Evolutionary conservation across 352 stramenopile species (phyloP).

Genomic region (Pythium dissimile): DNA sequence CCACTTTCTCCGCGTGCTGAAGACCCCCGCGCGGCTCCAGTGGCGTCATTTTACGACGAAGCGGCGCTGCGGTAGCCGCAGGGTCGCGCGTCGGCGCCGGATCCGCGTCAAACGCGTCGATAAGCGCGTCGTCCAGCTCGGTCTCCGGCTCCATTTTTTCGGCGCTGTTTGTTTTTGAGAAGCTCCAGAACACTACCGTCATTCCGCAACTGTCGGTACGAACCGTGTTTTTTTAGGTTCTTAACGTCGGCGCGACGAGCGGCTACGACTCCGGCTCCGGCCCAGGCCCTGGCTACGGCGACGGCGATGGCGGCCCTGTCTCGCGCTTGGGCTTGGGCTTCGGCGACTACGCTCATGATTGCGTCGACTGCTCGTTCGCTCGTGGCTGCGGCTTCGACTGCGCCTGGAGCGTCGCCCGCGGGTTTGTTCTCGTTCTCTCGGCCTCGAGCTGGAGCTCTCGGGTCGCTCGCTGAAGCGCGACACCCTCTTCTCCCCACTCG

Average conservation of each 20-base stretch:
- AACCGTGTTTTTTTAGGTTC: not conserved
- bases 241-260: conserved; percentile 16
- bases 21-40: not conserved
- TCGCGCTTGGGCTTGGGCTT: conserved; percentile 8
- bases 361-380: not conserved
- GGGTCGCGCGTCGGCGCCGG: not conserved
- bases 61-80: not conserved
- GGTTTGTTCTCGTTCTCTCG: not conserved
- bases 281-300: too few species aligned
- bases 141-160: conserved; percentile 28
- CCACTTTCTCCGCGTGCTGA: not conserved
- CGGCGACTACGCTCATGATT: not conserved
- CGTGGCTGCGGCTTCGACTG: conserved; percentile 17
- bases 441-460: not conserved
- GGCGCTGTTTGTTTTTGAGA: not conserved
- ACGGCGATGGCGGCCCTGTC: not conserved
- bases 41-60: not conserved
- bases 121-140: conserved; percentile 46
- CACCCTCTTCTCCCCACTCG: not conserved
- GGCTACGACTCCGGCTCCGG: conserved; percentile 13
- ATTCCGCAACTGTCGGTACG: not conserved
- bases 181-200: not conserved
- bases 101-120: conserved; percentile 61
- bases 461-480: conserved; percentile 6
- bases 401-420: conserved; percentile 5